Evolutionary conservation across 257 asterid genomes (phyloP).

Genomic region (Thymus mandschuricus): DNA sequence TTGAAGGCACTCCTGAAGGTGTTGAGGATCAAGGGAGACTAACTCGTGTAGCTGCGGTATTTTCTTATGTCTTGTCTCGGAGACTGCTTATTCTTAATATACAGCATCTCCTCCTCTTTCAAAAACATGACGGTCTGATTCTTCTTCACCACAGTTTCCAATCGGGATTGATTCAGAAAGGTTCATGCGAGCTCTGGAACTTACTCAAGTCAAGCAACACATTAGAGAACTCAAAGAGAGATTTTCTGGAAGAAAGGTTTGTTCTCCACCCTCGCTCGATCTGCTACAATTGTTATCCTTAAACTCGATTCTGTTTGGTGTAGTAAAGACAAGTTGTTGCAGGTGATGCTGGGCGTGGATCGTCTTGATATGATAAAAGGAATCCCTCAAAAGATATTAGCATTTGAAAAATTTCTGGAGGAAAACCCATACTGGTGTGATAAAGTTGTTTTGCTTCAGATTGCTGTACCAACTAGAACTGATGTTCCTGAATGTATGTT

Average conservation of each 20-base stretch:
- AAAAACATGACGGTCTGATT: constrained; percentile 25
- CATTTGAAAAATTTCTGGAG: constrained; percentile 93
- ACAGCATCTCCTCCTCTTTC: constrained; percentile 10
- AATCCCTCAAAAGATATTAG: constrained; percentile 90
- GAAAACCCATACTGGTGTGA: constrained; percentile 83
- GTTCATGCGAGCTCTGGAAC: constrained; percentile 81
- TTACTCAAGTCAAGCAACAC: constrained; percentile 58
- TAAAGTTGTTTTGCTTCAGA: constrained; percentile 93
- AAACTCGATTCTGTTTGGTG: constrained; percentile 5
- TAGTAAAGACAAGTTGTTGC: constrained; percentile 29
- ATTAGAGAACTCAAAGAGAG: constrained; percentile 72
- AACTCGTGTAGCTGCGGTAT: constrained; percentile 98
- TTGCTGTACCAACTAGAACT: constrained; percentile 97
- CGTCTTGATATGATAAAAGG: constrained; percentile 98
- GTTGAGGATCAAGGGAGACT: constrained; percentile 97
- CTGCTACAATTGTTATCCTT: constrained; percentile 12
- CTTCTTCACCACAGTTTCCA: constrained; percentile 63
- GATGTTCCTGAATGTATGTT: constrained; percentile 94
- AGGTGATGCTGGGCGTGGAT: constrained; percentile 97
- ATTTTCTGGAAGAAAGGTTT: constrained; percentile 89
- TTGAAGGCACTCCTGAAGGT: constrained; percentile 98
- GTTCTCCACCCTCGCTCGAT: constrained; percentile 18
- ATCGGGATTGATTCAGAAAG: constrained; percentile 94
- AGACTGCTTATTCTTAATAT: constrained; percentile 21
- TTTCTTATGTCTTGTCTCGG: constrained; percentile 25